Evolutionary conservation across 1,284 basidiomycete genomes (phyloP).

Genomic region (Tylopilus sp.): DNA sequence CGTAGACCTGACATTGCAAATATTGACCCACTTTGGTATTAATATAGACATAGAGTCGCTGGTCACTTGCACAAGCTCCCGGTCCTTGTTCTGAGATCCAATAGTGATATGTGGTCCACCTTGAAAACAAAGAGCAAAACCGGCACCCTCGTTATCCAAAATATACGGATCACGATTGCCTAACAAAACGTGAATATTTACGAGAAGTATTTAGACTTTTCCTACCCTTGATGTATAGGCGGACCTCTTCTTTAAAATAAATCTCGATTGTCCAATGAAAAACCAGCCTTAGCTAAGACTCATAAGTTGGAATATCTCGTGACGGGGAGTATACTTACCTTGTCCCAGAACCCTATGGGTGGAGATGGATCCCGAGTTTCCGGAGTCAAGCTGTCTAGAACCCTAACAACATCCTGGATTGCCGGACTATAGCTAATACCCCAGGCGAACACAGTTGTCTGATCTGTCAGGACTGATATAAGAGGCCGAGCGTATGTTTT

Average conservation of each 20-base stretch:
- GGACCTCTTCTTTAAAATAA: slow-evolving; percentile 73
- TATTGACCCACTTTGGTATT: slow-evolving; percentile 68
- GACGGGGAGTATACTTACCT: slow-evolving; percentile 42
- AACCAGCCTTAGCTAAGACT: slow-evolving; percentile 68
- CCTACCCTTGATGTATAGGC: slow-evolving; percentile 83
- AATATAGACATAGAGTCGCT: slow-evolving; percentile 81
- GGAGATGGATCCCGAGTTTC: slow-evolving; percentile 86
- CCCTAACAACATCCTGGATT: slow-evolving; percentile 83
- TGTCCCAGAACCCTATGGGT: slow-evolving; percentile 92
- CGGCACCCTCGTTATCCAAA: slow-evolving; percentile 76
- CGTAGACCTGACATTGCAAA: neutral
- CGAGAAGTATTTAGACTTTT: slow-evolving; percentile 2
- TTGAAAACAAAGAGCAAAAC: slow-evolving; percentile 87
- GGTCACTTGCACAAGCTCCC: slow-evolving; percentile 82
- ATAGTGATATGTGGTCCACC: slow-evolving; percentile 75
- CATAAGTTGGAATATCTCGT: neutral
- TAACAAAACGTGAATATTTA: slow-evolving; percentile 35
- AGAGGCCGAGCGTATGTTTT: slow-evolving; percentile 86
- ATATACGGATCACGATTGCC: slow-evolving; percentile 85
- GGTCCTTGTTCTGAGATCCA: slow-evolving; percentile 71
- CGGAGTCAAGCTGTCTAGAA: slow-evolving; percentile 81
- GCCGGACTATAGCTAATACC: slow-evolving; percentile 86
- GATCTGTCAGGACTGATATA: slow-evolving; percentile 65
- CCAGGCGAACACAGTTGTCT: slow-evolving; percentile 83
- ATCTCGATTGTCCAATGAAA: slow-evolving; percentile 83